phyloP scores from a whole-genome alignment of 129 eudicot genomes.

The Helianthus annuus region HanXRQr2.0-SUNRISE NC_035435.2:80476408-80476907 shows the following conservation, averaged over 20 bases:
- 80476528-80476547: not conserved
- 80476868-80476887: too few relatives aligned
- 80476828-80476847: too few relatives aligned
- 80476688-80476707: constrained; percentile 91
- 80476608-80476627: not conserved
- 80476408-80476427: not conserved
- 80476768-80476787: constrained; percentile 73
- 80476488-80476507: not conserved
- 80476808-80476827: not conserved
- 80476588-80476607: not conserved
- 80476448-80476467: not conserved
- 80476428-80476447: not conserved
- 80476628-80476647: not conserved
- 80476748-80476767: constrained; percentile 73
- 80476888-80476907: too few relatives aligned
- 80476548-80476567: not conserved
- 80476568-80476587: not conserved
- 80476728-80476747: constrained; percentile 93
- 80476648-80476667: constrained; percentile 11
- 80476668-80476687: constrained; percentile 92
- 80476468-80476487: not conserved
- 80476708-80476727: constrained; percentile 80
- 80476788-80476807: constrained; percentile 29
- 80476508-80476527: not conserved
- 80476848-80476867: too few relatives aligned